Conservation (phyloP, 495 filamentous ascomycete genomes). For the Ramalina peruviana region DNA sequence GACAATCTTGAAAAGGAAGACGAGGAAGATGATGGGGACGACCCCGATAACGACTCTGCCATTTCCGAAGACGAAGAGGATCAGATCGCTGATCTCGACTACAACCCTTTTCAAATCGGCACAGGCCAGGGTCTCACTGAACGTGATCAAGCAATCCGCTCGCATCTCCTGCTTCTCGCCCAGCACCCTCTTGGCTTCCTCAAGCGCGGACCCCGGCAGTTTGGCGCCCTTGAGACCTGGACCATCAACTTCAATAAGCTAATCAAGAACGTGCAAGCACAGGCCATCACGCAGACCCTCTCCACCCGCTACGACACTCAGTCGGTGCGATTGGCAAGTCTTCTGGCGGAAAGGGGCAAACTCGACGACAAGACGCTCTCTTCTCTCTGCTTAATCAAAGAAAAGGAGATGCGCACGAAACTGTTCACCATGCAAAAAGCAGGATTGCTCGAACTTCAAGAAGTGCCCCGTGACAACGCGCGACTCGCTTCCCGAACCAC, state of each 20-base stretch:
- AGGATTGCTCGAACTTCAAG: conserved; percentile 78
- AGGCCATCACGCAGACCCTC: conserved; percentile 67
- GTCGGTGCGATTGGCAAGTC: conserved; percentile 63
- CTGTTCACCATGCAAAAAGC: conserved; percentile 67
- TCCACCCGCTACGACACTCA: conserved; percentile 58
- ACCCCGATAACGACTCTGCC: conserved; percentile 26
- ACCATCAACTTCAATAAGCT: conserved; percentile 62
- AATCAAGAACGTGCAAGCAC: conserved; percentile 48
- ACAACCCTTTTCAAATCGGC: conserved; percentile 1
- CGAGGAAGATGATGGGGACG: conserved; percentile 24
- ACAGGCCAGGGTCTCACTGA: not conserved
- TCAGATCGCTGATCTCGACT: conserved; percentile 26
- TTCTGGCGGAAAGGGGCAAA: conserved; percentile 75
- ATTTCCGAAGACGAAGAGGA: conserved; percentile 22
- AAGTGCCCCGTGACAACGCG: conserved; percentile 71
- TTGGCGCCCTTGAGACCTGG: conserved; percentile 44
- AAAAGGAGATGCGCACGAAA: conserved; percentile 66
- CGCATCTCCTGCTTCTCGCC: conserved; percentile 63
- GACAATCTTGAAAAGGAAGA: not conserved
- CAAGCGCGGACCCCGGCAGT: conserved; percentile 23
- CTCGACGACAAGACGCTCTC: conserved; percentile 78
- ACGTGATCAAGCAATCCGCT: conserved; percentile 32
- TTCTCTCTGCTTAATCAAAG: conserved; percentile 57
- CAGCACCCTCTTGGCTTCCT: conserved; percentile 59
- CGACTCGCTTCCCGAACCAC: conserved; percentile 64